Base-by-base conservation (phyloP, 306 rosid genomes). In the Pyrus pyrifolia region DNA sequence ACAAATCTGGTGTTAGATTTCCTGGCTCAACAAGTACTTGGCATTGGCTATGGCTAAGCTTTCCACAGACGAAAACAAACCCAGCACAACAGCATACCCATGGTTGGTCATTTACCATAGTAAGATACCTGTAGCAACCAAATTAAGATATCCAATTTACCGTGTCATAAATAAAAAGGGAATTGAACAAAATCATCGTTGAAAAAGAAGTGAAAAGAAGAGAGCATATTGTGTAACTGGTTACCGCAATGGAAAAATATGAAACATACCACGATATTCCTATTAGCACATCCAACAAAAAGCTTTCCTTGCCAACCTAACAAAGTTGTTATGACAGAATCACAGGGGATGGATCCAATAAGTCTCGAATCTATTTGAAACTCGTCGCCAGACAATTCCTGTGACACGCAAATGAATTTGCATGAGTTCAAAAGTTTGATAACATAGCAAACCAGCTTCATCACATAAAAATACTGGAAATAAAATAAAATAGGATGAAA, bases 371-470 rank as follows among this genome's bases (percentile, higher is more conserved):
- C 90, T 52, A 90, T 68, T 79, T 90, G 88, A 74, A 88, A 80
- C 62, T 88, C 96, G 57, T 93, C 90, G 40, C 89, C 89, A 1
- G 91, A 84, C 80, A 92, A 80, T 74, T 91, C 98, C 97, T 90
- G 85, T 81, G 61, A 29, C 35, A 33, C 8, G 52, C 49, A 58
- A 17, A 69, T 51, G 67, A 83, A 59, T 69, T 71, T 58, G 66
- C 65, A 59, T 60, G 80, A 77, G 69, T 22, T 76, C 73, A 53
- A 9, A 55, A 74, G 19, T 52, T 57, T 38, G 65, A 58, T 59
- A 51, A 68, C 33, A n/a, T 52, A 78, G 30, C 45, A 40, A 72
- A 58, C 62, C 15, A 72, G 63, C 33, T 59, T 61, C 21, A 61
- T 42, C 31, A 21, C 35, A 22, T 59, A 21, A 60, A 44, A 11